Evolutionary conservation across 192 early-diverging fungal genomes (phyloP), one percentile per base, ranked within the genome.

Genomic region (Chytriomyces hyalinus): DNA sequence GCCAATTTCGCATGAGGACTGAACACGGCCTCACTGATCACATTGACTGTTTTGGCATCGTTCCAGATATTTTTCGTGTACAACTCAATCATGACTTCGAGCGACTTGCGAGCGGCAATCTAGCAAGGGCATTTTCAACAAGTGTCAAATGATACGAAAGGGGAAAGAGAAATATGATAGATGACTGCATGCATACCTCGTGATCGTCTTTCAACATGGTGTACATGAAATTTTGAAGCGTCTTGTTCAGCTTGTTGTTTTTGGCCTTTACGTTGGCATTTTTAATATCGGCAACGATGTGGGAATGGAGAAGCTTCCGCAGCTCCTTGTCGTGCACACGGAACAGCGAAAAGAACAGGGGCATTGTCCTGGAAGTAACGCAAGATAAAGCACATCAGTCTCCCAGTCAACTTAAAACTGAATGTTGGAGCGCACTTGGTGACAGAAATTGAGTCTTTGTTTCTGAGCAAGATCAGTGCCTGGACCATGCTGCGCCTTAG

Each of bases 171-270:
- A 44, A 65, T 36, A 36, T 2, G 36, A 36, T 36, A 36, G 36
- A 36, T 36, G 36, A 47, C 53, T 20, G n/a, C 15, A 73, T 24
- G 17, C 72, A n/a, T 15, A 87, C 86, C 81, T 90, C 88, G 67
- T 85, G 82, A 17, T 83, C 68, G 68, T 90, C 89, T 66, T 90
- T 92, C 22, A 98, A 84, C 91, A 99, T 96, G 64, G 92, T 97
- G 82, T 96, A 99, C 97, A 99, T 98, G 77, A 93, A 97, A 68
- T 93, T 93, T 85, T 98, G 98, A 57, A 99, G 86, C 20, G 93
- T 91, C 81, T 97, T 98, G 91, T 99, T 99, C 63, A 99, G 86
- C 81, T 94, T 94, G 90, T 97, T 96, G 88, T 99, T 98, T 83
- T 95, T 96, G 43, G 90, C 87, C 80, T 96, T 96, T 45, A 86